Base-by-base conservation (phyloP, 495 filamentous ascomycete species). In the Aspergillus conjunctus region DNA sequence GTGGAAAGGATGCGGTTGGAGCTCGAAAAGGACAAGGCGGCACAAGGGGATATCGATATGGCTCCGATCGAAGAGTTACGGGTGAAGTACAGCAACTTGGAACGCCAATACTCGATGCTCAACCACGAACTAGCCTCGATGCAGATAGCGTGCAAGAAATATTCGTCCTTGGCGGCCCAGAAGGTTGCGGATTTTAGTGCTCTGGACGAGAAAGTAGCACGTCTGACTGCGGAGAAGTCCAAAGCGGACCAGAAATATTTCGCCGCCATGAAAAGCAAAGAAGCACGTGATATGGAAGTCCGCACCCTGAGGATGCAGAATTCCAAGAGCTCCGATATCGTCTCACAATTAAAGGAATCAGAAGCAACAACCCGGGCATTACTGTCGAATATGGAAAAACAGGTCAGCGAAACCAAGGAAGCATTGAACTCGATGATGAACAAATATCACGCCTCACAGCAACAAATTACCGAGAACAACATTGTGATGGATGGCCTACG, bases 201-300 rank as follows among this genome's bases (percentile, higher is more conserved):
- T 3, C 74, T 89, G 65, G 94, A 98, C 75, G 93, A 97, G 49
- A 88, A 87, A 61, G 77, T 95, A 41, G 80, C 83, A 26, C 77
- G 89, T 6, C 77, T 94, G 10, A 83, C 80, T 3, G 92, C 91
- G 0, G 94, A 98, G 72, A 98, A 98, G 73, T 84, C 86, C 34
- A 98, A 97, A 69, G 95, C 95, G 0, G 93, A 98, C 67, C 93
- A 97, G 71, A 98, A 98, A 73, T 98, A 96, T 70, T 98, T 97
- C 68, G 87, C 88, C 5, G 91, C 92, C 14, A 93, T 96, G 80
- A 97, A 97, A 70, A 87, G 90, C 63, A 96, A 92, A 69, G 94
- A 98, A 66, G 85, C 87, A 18, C 81, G 91, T 54, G 86, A 88
- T 17, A 76, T 81, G 41, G 92, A 96, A 73, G 87, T 92, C 48